Conservation (phyloP, 768 basidiomycete species). For the Psilocybe azurescens region DNA sequence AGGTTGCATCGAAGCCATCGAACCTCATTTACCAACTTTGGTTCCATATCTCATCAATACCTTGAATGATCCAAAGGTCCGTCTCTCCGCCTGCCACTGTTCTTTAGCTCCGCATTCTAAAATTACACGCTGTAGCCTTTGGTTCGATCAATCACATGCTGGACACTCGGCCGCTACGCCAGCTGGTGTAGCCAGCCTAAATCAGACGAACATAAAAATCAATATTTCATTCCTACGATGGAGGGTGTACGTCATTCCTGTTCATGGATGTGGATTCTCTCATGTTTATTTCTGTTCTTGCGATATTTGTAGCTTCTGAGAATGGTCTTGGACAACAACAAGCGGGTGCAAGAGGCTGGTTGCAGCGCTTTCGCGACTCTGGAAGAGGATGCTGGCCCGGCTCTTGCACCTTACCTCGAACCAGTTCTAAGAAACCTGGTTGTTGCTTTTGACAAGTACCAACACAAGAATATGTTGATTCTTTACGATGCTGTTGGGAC, state of each 20-base stretch:
- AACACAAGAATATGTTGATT: constrained; percentile 99
- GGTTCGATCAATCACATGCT: constrained; percentile 97
- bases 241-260: constrained; percentile 74
- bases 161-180: constrained; percentile 98
- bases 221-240: constrained; percentile 96
- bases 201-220: constrained; percentile 86
- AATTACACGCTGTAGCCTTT: constrained; percentile 67
- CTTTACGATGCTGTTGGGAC: constrained; percentile 99
- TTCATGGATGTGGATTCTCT: not conserved
- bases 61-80: constrained; percentile 89
- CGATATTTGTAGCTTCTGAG: constrained; percentile 76
- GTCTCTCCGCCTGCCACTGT: constrained; percentile 18
- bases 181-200: constrained; percentile 93
- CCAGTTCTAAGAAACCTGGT: constrained; percentile 95
- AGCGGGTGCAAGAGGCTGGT: constrained; percentile 98
- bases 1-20: constrained; percentile 97
- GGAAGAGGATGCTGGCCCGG: constrained; percentile 94
- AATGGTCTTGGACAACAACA: constrained; percentile 98
- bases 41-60: constrained; percentile 93
- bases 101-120: constrained; percentile 8
- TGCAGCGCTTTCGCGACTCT: constrained; percentile 98
- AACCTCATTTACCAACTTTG: constrained; percentile 92
- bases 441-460: constrained; percentile 96
- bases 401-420: constrained; percentile 92
- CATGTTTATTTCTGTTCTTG: constrained; percentile 2